Base-by-base conservation (phyloP, 495 filamentous ascomycete species). In the Collariella sp. region DNA sequence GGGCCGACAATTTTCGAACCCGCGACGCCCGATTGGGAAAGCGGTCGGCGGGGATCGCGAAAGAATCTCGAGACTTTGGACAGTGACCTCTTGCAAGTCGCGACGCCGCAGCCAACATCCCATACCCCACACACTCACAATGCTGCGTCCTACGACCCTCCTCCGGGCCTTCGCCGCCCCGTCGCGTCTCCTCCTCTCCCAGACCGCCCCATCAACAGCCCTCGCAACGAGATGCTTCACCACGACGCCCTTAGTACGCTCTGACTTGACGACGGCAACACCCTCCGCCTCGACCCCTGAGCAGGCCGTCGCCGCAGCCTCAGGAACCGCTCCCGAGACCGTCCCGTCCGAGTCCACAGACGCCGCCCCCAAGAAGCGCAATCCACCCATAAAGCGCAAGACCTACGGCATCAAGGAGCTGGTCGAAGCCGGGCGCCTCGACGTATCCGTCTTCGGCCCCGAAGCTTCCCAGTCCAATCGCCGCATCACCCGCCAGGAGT, bases 71-170 rank as follows among this genome's bases (percentile, higher is more conserved):
- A 46, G 24, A n/a, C n/a, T n/a, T n/a, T n/a, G n/a, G n/a, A n/a
- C n/a, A n/a, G 26, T 9, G 26, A 31, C 5, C 26, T 31, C 26
- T 31, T 31, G 26, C 26, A 4, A 4, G 26, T 31, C 26, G 35
- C 38, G 11, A 48, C 33, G n/a, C 16, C 53, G 35, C 24, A 16
- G 20, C 7, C 24, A 35, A 29, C 41, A 26, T 22, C 16, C 19
- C 19, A 36, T 39, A 36, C 41, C 11, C 11, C 20, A 41, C 20
- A 41, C 49, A 19, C 3, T 15, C 38, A 34, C 56, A 13, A 63
- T 63, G 60, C 22, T 63, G 6, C 58, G 62, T 15, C 47, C 59
- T 4, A 20, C 42, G 13, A 49, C 39, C 43, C 42, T 56, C 38
- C n/a, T 34, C 9, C 46, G 52, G 56, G 52, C 52, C 23, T 24